phyloP scores from a whole-genome alignment of 345 rosid genomes.

The Eucalyptus melliodora region DNA sequence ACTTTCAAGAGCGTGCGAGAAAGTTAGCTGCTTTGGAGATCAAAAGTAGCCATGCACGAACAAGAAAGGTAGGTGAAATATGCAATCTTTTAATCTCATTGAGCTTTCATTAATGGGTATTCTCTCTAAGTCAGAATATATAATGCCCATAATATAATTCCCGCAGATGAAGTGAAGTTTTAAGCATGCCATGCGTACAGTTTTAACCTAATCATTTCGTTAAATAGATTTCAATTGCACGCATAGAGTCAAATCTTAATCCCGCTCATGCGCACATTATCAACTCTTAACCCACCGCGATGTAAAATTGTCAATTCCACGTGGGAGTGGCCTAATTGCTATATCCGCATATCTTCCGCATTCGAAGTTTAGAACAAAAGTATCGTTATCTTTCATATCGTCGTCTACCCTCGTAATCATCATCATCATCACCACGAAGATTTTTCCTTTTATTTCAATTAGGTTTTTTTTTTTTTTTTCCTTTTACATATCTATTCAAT shows the following conservation, averaged over 20 bases:
- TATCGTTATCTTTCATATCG: not conserved
- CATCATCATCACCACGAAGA: not conserved
- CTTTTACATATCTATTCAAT: not conserved
- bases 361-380: not conserved
- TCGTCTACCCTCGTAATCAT: not conserved
- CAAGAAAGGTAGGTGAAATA: not conserved
- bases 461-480: not conserved
- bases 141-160: not conserved
- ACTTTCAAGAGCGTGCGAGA: not conserved
- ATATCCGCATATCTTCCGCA: not conserved
- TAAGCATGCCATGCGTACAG: not conserved
- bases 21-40: not conserved
- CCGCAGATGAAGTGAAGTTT: not conserved
- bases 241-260: not conserved
- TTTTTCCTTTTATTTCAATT: not conserved
- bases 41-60: not conserved
- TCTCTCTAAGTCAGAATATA: not conserved
- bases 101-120: not conserved
- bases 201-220: not conserved
- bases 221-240: not conserved
- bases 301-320: not conserved
- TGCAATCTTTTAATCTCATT: too few relatives aligned
- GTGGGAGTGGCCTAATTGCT: not conserved
- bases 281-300: not conserved
- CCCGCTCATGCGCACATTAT: too few relatives aligned